Conservation (phyloP, 768 basidiomycete genomes). For the Boletus barrowsii region DNA sequence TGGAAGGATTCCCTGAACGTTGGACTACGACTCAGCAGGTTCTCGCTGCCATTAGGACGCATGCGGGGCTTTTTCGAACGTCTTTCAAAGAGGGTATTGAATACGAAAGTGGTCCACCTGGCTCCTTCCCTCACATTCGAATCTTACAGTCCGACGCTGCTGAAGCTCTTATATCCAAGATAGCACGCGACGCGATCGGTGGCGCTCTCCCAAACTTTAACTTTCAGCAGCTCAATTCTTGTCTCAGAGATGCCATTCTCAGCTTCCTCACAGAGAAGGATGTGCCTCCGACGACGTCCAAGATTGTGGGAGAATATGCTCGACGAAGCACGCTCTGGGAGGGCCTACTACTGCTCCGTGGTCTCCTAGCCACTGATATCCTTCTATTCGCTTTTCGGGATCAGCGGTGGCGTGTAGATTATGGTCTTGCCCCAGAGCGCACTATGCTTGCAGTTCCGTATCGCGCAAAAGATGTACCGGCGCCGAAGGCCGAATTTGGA, state of each 20-base stretch:
- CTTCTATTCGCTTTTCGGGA: conserved; percentile 36
- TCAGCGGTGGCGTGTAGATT: conserved; percentile 51
- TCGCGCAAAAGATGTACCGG: conserved; percentile 49
- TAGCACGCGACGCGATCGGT: conserved; percentile 1
- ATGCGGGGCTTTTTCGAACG: background rate
- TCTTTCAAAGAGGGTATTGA: background rate
- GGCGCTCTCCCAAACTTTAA: conserved; percentile 10
- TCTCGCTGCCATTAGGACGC: conserved; percentile 12
- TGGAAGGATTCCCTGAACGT: conserved; percentile 33
- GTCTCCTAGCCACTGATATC: conserved; percentile 42
- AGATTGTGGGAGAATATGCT: conserved; percentile 1
- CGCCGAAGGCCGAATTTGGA: conserved; percentile 46
- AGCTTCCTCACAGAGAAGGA: background rate
- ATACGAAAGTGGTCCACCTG: background rate
- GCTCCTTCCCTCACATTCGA: conserved; percentile 19
- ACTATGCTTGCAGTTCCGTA: conserved; percentile 52
- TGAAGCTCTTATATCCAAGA: background rate
- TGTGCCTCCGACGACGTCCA: background rate
- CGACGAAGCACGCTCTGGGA: conserved; percentile 30
- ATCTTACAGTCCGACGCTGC: conserved; percentile 1
- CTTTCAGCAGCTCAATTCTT: conserved; percentile 3
- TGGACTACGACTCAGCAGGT: conserved; percentile 31
- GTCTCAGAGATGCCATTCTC: background rate
- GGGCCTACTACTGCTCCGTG: conserved; percentile 42
- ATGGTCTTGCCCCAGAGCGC: conserved; percentile 42